A percentile compares a stretch with the other conserved stretches of the same genome.
Conservation (phyloP, 2,329 filamentous ascomycete species). For the Nemania sp. region DNA sequence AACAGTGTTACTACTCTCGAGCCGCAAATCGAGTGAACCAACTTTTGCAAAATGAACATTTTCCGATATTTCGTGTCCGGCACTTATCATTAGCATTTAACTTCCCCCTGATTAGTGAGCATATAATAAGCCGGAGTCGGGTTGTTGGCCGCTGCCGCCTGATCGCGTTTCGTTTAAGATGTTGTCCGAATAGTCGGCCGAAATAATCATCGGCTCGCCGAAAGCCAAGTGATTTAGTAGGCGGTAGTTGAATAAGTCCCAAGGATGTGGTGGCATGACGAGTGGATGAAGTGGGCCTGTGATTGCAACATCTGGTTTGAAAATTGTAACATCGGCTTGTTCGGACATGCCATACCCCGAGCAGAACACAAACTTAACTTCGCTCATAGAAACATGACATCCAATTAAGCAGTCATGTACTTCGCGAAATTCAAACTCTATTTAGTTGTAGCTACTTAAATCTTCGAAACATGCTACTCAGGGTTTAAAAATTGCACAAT, state of each 20-base stretch:
- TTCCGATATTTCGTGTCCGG: no score
- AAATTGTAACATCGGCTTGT: conserved; percentile 26
- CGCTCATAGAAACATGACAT: no score
- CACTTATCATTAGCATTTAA: background rate
- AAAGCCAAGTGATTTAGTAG: background rate
- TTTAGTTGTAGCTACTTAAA: no score
- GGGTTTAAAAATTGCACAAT: background rate
- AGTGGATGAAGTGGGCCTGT: conserved; percentile 22
- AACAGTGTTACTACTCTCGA: no score
- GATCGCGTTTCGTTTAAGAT: no score
- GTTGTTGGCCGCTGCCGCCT: conserved; percentile 4
- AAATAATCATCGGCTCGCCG: conserved; percentile 8
- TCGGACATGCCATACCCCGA: conserved; percentile 8
- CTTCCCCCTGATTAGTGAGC: background rate
- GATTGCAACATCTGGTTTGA: conserved; percentile 34
- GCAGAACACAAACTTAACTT: background rate
- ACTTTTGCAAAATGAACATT: no score
- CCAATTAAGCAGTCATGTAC: no score
- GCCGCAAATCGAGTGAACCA: no score
- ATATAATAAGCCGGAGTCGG: conserved; percentile 20
- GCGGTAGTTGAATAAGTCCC: no score
- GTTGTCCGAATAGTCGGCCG: conserved; percentile 11
- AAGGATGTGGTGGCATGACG: background rate
- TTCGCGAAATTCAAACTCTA: no score
- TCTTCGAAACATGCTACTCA: no score